Conservation (phyloP, 495 filamentous ascomycete genomes). For the Penicillium robsamsonii region DNA sequence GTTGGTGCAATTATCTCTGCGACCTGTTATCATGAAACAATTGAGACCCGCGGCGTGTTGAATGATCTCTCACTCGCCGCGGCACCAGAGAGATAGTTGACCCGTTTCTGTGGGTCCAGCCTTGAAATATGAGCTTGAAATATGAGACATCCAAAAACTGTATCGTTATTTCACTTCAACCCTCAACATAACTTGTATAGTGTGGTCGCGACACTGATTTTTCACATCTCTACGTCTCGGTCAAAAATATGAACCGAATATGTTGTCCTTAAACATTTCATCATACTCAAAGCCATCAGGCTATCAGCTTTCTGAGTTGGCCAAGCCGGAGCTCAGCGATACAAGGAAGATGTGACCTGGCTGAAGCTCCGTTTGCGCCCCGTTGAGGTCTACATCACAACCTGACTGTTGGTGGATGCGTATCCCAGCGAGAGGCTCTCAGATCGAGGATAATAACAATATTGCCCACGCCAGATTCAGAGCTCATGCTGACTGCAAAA, state of each 20-base stretch:
- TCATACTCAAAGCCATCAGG: constrained; percentile 39
- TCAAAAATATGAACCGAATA: constrained; percentile 11
- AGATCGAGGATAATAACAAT: too few relatives aligned
- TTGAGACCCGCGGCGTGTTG: neutral
- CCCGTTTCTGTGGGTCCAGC: constrained; percentile 1
- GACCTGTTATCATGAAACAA: neutral
- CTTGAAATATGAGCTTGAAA: neutral
- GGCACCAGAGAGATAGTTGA: constrained; percentile 1
- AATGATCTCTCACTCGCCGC: neutral
- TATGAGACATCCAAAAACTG: neutral
- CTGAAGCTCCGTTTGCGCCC: too few relatives aligned
- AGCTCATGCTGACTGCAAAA: too few relatives aligned
- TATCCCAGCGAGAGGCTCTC: too few relatives aligned
- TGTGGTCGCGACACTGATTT: neutral
- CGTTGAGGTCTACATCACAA: too few relatives aligned
- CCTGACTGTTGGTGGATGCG: too few relatives aligned
- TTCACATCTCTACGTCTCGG: neutral
- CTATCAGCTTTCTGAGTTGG: constrained; percentile 41
- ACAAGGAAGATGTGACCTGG: constrained; percentile 47
- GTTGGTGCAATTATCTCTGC: neutral
- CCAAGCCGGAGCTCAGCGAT: constrained; percentile 37
- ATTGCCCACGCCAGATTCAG: too few relatives aligned
- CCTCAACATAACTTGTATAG: neutral
- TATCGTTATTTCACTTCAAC: neutral
- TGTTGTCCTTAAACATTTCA: constrained; percentile 44